Evolutionary conservation across 2,329 filamentous ascomycete species (phyloP).

Genomic region (Epichloe gansuensis): DNA sequence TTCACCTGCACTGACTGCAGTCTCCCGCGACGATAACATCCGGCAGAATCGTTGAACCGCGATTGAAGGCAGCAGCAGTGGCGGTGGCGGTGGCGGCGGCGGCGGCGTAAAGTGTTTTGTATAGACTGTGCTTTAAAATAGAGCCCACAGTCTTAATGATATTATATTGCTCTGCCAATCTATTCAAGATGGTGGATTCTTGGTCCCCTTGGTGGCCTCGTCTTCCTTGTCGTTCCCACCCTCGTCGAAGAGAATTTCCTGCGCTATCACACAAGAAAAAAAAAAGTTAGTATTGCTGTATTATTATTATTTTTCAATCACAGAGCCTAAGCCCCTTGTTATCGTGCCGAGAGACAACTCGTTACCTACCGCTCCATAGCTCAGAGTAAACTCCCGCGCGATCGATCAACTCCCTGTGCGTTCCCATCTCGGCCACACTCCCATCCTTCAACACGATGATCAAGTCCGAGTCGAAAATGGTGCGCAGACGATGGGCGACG

Average conservation of each 20-base stretch:
- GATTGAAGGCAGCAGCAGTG: too few relatives aligned
- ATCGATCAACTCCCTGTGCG: conserved; percentile 73
- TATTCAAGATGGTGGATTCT: too few relatives aligned
- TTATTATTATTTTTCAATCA: too few relatives aligned
- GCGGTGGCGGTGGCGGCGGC: too few relatives aligned
- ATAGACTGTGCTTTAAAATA: too few relatives aligned
- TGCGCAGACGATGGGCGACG: conserved; percentile 81
- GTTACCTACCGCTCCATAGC: conserved; percentile 68
- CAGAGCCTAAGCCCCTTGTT: neutral
- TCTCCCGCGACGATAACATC: too few relatives aligned
- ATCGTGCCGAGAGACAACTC: neutral
- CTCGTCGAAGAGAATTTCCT: conserved; percentile 45
- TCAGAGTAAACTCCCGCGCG: conserved; percentile 70
- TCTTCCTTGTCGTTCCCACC: conserved; percentile 33
- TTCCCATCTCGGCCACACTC: conserved; percentile 75
- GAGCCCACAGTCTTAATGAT: too few relatives aligned
- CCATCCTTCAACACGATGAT: conserved; percentile 86
- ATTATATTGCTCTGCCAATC: too few relatives aligned
- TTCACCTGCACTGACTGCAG: conserved; percentile 19
- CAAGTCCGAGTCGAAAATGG: conserved; percentile 84
- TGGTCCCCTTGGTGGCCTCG: conserved; percentile 6
- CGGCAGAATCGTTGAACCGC: too few relatives aligned
- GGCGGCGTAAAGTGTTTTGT: too few relatives aligned
- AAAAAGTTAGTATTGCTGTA: neutral
- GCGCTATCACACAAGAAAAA: conserved; percentile 28